Base-by-base conservation (phyloP, 805 yeast genomes). In the Wickerhamomyces rabaulensis region DNA sequence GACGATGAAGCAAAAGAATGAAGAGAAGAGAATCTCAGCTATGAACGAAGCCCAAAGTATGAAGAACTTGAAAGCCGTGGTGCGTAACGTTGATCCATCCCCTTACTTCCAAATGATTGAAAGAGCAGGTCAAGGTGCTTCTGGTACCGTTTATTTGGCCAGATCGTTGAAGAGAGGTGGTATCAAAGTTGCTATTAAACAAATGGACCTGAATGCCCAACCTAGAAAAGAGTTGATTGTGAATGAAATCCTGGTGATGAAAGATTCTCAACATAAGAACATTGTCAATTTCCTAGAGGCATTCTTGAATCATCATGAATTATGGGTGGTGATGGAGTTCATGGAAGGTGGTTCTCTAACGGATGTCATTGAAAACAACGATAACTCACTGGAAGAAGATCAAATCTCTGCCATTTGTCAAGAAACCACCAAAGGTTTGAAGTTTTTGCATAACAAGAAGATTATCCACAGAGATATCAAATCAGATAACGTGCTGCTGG, bases 271-370 rank as follows among this genome's bases (percentile, higher is more conserved):
- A 52, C 98, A 94, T 68, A 84, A 86, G 51, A 94, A 94, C 63
- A 94, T 94, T 66, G 99, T 94, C 48, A 94, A 92, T 64, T 94
- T 88, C 66, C 68, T 94, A 50, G 98, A 92, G 61, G 89, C 97
- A 1, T 95, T 88, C 60, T 69, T 92, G 52, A 76, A 90, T 4
- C 72, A 75, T 42, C 76, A 79, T 49, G 97, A 94, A 60, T 72
- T 94, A 50, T 92, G 98, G 97, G 99, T 94, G n/a, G 87, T 95
- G 27, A 94, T 94, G 99, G 99, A 94, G 66, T 95, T 82, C 64
- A 94, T 94, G 99, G 97, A 95, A 69, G 99, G 99, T 45, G 99
- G 99, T 1, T 87, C 97, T 5, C 71, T 94, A 55, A 94, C 98
- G 0, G 99, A 94, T 68, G 87, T 95, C 37, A 91, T 95, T 60